Evolutionary conservation across 495 filamentous ascomycete genomes (phyloP), one percentile per base, ranked within the genome.

Genomic region (Cryomyces antarcticus): DNA sequence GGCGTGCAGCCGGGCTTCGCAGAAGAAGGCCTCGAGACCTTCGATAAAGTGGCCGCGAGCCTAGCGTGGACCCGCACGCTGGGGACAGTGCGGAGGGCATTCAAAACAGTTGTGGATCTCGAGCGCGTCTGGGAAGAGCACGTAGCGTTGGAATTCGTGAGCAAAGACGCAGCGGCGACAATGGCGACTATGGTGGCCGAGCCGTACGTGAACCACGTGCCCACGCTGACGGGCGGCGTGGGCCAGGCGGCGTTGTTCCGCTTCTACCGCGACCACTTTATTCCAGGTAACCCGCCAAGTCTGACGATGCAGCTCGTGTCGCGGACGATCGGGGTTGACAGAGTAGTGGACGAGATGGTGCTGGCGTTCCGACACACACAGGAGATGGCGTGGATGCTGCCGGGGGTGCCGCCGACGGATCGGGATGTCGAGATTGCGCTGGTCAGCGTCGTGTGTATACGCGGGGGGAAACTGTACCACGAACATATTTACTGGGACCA

Each of bases 51-150:
- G 1, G 58, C 69, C 1, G 60, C 70, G 2, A 53, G 59, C 17
- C 47, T 78, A 5, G 71, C 76, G 0, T 78, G 67, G 60, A 65
- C 64, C n/a, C 62, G 76, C 7, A 65, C 67, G 2, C 47, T 80
- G 33, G 58, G 27, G 4, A 42, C 40, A n/a, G 43, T 62, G 28
- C 41, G 54, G 41, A 55, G 41, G 43, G 59, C 47, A 9, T 60
- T 60, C 42, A 55, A 54, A 46, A 49, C 38, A 11, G 55, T 60
- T 7, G 50, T 46, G 29, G 45, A 61, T 29, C 48, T 61, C 12
- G 58, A 61, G 33, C 49, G 45, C 5, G 41, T 59, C 6, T 56
- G 56, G 54, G 55, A 57, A 28, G 48, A 52, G 45, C 56, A 59
- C 41, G 51, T 46, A 13, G 39, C 12, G 31, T 30, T 44, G 30